These are phyloP conservation scores for Ambrosiella xylebori DNA, from an alignment of 2,329 filamentous ascomycete species.

Conservation along the genomic window DNA sequence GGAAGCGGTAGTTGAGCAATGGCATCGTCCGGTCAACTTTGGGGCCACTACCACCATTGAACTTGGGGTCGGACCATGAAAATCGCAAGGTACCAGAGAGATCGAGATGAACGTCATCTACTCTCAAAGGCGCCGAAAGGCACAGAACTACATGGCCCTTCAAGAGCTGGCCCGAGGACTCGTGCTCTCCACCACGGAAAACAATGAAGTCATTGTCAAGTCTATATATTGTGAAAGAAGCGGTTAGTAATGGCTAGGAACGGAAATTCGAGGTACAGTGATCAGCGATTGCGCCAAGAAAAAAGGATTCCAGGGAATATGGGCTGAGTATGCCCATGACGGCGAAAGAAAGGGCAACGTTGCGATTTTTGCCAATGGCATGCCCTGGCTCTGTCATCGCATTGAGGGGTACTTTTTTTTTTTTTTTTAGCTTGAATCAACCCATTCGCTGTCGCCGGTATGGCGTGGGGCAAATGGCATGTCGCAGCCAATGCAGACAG, in stretches of 20 bases:
- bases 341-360: background rate
- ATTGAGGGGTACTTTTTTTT: slow-evolving; percentile 2
- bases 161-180: slow-evolving; percentile 57
- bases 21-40: slow-evolving; percentile 39
- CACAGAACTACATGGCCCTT: slow-evolving; percentile 61
- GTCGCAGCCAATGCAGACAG: background rate
- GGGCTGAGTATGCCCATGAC: background rate
- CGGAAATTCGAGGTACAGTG: background rate
- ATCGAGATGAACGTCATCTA: slow-evolving; percentile 57
- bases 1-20: slow-evolving; percentile 54
- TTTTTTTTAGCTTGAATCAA: background rate
- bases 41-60: slow-evolving; percentile 20
- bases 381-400: background rate
- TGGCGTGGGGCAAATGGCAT: background rate
- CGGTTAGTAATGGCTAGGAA: background rate
- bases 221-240: slow-evolving; percentile 24
- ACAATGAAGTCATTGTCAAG: slow-evolving; percentile 66
- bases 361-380: background rate
- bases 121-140: slow-evolving; percentile 47
- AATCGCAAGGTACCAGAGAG: slow-evolving; percentile 53
- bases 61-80: slow-evolving; percentile 10
- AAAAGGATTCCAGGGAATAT: background rate
- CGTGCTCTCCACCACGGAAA: slow-evolving; percentile 56
- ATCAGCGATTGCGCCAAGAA: background rate
- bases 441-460: background rate